A percentile compares a stretch with the other conserved stretches of the same genome.
Conservation (phyloP, 176 grass and related monocot species). For the Avena eriantha region DNA sequence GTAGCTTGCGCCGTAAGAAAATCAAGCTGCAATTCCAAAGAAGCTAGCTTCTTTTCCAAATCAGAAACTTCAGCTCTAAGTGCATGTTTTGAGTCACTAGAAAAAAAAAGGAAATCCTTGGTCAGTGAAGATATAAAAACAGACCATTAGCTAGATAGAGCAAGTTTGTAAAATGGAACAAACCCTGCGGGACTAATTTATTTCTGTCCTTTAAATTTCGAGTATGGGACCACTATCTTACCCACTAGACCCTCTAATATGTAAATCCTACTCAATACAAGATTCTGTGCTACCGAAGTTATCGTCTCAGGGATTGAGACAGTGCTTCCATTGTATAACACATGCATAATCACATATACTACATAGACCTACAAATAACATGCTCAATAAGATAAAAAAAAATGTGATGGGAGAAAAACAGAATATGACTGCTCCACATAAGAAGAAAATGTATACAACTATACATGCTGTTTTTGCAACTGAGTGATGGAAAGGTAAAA, state of each 20-base stretch:
- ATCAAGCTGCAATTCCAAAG: constrained; percentile 77
- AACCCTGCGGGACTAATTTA: neutral
- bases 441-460: constrained; percentile 17
- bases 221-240: neutral
- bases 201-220: neutral
- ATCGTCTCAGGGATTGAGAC: neutral
- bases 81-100: constrained; percentile 80
- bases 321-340: neutral
- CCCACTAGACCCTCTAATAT: neutral
- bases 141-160: constrained; percentile 2
- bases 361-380: neutral
- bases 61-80: constrained; percentile 78
- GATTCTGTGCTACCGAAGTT: neutral
- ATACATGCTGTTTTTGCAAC: neutral
- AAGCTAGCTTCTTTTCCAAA: constrained; percentile 87
- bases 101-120: constrained; percentile 31
- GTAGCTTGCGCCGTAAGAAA: constrained; percentile 82
- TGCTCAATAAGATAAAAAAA: constrained; percentile 1
- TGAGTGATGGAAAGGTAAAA: neutral
- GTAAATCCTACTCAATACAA: constrained; percentile 5
- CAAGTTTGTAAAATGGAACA: neutral
- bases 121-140: constrained; percentile 40
- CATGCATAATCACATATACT: constrained; percentile 13
- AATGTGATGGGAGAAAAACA: neutral
- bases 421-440: neutral